Base-by-base conservation (phyloP, 768 basidiomycete species). In the Collybiopsis luxurians region DNA sequence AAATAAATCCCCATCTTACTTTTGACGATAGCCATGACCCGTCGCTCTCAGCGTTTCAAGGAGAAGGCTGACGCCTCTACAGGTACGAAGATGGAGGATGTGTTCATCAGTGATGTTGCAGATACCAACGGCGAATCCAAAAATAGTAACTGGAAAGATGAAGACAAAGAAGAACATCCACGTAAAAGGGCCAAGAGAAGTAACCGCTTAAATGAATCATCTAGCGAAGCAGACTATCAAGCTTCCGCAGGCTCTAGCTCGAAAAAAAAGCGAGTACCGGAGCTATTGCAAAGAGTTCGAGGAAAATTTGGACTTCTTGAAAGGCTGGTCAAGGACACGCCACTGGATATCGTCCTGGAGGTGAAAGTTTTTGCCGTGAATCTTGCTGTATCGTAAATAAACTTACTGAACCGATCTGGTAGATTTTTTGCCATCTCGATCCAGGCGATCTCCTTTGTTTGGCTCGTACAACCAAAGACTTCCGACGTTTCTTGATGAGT, bases 351-450 rank as follows among this genome's bases (percentile, higher is more conserved):
- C 15, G 43, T 43, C 12, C 27, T 54, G 26, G 53, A 54, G 43
- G 53, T 44, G 27, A 13, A 21, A 21, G 15, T 15, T 6, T 4
- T 21, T 17, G 12, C n/a, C 12, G 3, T 11, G 12, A 15, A 13
- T 34, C 12, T 36, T 24, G 4, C 15, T n/a, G 27, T 26, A 27
- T 11, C 3, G 19, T 27, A 11, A 21, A 10, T n/a, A 28, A 10
- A 28, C 40, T 27, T 36, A 4, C 1, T 39, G 12, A n/a, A 13
- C n/a, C n/a, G n/a, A n/a, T n/a, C 34, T 24, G 26, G 23, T 57
- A 86, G 82, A 79, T 85, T 58, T 78, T 84, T 55, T 73, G 75
- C n/a, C 73, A 78, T 52, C 69, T 85, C 47, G 66, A 68, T 30
- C 81, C 84, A 1, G 61, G 73, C 34, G 83, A 85, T 63, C 64